These are phyloP conservation scores for Exophiala alcalophila DNA, from an alignment of 2,329 filamentous ascomycete genomes.

Conservation along the genomic window DNA sequence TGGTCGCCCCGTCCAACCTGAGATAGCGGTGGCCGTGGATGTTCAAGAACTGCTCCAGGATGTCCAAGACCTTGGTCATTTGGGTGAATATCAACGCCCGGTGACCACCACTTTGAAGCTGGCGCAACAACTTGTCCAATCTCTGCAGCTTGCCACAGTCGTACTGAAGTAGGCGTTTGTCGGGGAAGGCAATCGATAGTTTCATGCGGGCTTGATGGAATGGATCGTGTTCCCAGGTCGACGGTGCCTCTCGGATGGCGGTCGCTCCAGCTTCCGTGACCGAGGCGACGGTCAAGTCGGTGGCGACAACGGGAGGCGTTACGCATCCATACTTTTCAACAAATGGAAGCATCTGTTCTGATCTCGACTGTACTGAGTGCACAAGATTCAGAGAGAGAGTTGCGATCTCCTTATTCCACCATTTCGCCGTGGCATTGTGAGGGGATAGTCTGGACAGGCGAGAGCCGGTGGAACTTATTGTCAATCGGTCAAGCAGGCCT, in stretches of 20 bases:
- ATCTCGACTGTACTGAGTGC: constrained; percentile 70
- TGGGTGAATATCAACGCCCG: constrained; percentile 97
- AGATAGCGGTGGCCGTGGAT: constrained; percentile 97
- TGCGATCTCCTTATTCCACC: constrained; percentile 19
- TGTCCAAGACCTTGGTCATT: constrained; percentile 98
- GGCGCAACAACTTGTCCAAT: constrained; percentile 79
- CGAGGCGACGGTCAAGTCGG: constrained; percentile 67
- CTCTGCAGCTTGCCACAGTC: constrained; percentile 96
- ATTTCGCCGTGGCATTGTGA: constrained; percentile 47
- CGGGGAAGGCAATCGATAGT: constrained; percentile 91
- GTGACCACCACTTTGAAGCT: constrained; percentile 83
- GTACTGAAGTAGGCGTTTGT: constrained; percentile 93
- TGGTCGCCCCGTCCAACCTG: constrained; percentile 91
- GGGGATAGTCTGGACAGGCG: constrained; percentile 61
- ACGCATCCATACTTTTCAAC: constrained; percentile 89
- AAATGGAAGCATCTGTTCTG: constrained; percentile 67
- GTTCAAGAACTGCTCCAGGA: constrained; percentile 94
- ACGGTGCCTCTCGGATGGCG: constrained; percentile 58
- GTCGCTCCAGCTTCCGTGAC: constrained; percentile 61
- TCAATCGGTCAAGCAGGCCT: constrained; percentile 71
- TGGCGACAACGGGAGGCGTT: constrained; percentile 81
- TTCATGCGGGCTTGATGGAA: constrained; percentile 94
- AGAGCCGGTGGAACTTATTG: constrained; percentile 59
- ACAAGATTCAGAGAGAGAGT: constrained; percentile 62
- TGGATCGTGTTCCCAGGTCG: constrained; percentile 61